Conservation (phyloP, 139 green algal species). For the Micromonas pusilla region DNA sequence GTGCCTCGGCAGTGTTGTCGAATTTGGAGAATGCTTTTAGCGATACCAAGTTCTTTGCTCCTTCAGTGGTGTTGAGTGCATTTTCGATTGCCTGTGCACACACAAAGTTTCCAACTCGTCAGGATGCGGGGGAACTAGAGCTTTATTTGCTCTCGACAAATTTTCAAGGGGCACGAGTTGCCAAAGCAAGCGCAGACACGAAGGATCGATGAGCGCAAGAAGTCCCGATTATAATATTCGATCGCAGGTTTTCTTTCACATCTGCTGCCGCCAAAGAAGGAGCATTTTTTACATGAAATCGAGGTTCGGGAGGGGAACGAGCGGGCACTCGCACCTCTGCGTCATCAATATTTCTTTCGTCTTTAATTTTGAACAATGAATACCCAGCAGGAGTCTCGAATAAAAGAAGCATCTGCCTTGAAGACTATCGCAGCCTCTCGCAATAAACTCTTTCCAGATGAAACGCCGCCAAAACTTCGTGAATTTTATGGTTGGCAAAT, state of each 20-base stretch:
- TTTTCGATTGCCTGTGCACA: constrained; percentile 64
- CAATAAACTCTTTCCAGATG: too few relatives aligned
- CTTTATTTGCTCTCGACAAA: not conserved
- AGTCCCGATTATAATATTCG: too few relatives aligned
- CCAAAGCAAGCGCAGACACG: too few relatives aligned
- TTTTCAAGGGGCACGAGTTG: too few relatives aligned
- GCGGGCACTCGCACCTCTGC: constrained; percentile 48
- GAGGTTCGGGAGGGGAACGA: too few relatives aligned
- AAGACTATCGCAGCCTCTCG: too few relatives aligned
- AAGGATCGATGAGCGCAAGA: too few relatives aligned
- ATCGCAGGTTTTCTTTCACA: too few relatives aligned
- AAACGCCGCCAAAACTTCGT: too few relatives aligned
- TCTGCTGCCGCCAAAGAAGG: not conserved
- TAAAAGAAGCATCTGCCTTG: constrained; percentile 89
- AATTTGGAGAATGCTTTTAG: constrained; percentile 97
- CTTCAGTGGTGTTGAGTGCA: constrained; percentile 76
- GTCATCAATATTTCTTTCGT: constrained; percentile 83
- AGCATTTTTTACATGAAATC: too few relatives aligned
- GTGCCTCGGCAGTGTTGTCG: constrained; percentile 92
- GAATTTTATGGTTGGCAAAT: too few relatives aligned
- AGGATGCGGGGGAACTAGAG: not conserved
- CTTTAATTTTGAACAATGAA: constrained; percentile 92
- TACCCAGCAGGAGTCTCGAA: constrained; percentile 94
- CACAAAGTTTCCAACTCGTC: too few relatives aligned
- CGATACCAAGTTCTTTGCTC: constrained; percentile 73